Conservation (phyloP, 495 filamentous ascomycete genomes). For the Rostrohypoxylon terebratum region DNA sequence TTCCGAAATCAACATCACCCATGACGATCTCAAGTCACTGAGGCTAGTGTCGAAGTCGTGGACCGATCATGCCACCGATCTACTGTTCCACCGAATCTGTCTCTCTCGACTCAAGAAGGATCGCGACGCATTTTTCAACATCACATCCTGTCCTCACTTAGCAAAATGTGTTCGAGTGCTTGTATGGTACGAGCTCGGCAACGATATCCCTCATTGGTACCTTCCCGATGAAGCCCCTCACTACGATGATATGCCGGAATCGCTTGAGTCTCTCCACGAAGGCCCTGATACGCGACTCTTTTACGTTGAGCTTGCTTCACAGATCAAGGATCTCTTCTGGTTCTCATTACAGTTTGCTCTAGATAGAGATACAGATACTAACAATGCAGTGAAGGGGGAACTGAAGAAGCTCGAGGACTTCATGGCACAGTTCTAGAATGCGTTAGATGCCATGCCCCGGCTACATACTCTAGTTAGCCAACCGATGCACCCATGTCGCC, state of each 20-base stretch:
- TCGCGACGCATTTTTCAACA: constrained; percentile 20
- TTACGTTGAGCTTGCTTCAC: not conserved
- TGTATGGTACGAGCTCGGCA: constrained; percentile 20
- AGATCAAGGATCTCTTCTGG: constrained; percentile 12
- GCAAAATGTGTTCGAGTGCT: not conserved
- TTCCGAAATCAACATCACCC: not conserved
- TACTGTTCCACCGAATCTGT: constrained; percentile 9
- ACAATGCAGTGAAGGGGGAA: not conserved
- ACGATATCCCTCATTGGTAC: not conserved
- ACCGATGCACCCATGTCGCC: constrained; percentile 10
- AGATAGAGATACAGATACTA: not conserved
- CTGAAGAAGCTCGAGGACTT: not conserved
- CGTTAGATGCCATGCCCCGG: constrained; percentile 16
- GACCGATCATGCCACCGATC: not conserved
- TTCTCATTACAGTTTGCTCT: not conserved
- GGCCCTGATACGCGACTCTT: not conserved
- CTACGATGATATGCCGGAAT: not conserved
- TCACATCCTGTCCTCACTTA: not conserved
- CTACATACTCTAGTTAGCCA: constrained; percentile 11
- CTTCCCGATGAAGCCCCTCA: not conserved
- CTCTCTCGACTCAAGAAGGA: constrained; percentile 15
- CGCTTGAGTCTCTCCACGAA: not conserved
- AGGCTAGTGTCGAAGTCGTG: constrained; percentile 1
- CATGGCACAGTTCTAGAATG: constrained; percentile 1
- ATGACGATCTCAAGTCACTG: constrained; percentile 13